Base-by-base conservation (phyloP, 495 filamentous ascomycete genomes). In the Trichocladium uniseriatum region DNA sequence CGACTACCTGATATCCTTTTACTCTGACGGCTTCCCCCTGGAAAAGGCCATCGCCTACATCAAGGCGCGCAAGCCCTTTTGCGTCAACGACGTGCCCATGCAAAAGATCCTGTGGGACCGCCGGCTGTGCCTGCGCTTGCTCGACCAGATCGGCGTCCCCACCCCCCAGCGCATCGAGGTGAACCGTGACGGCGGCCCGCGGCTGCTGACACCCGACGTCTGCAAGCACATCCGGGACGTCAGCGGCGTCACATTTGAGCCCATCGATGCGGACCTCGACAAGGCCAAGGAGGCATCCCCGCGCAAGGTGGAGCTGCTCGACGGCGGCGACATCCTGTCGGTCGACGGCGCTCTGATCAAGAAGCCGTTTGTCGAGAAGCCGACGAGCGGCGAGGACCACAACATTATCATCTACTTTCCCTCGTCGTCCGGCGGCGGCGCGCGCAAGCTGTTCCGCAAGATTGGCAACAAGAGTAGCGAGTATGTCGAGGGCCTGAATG, bases 281-380 rank as follows among this genome's bases (percentile, higher is more conserved):
- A 42, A 50, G 13, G 49, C 81, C 75, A 55, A 82, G 78, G 51
- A 71, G 68, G 45, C 66, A 64, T 47, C 71, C n/a, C 77, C 77
- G n/a, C 75, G 81, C 51, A 81, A 78, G 55, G 84, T 99, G 4
- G 80, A 87, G 52, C 69, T 97, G 49, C 75, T 88, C 18, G 91
- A 96, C 53, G 82, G 90, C 58, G 86, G 86, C 7, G 87, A 99
- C 54, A 82, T 85, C 10, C 72, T 99, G 45, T 77, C 83, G 18
- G 91, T 97, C 13, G 90, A 97, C 64, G 91, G 89, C 14, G 73
- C 76, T 22, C 58, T 80, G 8, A 76, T 99, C 36, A 83, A 73
- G 51, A 99, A 99, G 57, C 92, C 92, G 0, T 99, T 96, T 63
- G 92, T 99, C 38, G 92, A 99, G 65, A 99, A 99, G 64, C 92